phyloP scores from a whole-genome alignment of 768 basidiomycete species.

The Tylopilus subfusipes region DNA sequence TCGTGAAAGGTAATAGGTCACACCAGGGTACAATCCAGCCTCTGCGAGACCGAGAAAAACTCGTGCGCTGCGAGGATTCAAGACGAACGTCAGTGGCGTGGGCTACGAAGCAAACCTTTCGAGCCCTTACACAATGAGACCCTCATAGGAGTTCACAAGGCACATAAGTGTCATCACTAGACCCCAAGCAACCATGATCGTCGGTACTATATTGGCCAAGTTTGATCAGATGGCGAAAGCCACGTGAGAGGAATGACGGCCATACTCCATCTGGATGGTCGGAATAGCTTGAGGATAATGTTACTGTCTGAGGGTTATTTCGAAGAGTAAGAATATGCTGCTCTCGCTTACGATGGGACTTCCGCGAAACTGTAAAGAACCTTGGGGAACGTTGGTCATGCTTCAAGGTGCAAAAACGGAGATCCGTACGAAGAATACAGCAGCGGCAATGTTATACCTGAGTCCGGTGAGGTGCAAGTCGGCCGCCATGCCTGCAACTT shows the following conservation, averaged over 20 bases:
- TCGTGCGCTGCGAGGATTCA: constrained; percentile 28
- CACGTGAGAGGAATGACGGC: not conserved
- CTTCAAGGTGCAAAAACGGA: not conserved
- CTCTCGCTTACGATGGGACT: constrained; percentile 34
- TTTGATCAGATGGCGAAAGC: constrained; percentile 4
- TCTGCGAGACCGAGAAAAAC: constrained; percentile 47
- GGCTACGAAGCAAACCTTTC: not conserved
- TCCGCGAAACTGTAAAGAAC: constrained; percentile 36
- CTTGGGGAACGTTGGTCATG: constrained; percentile 12
- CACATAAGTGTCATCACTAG: constrained; percentile 38
- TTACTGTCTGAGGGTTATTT: constrained; percentile 26
- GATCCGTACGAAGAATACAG: constrained; percentile 35
- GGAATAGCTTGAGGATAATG: constrained; percentile 34
- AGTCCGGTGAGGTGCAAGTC: constrained; percentile 35
- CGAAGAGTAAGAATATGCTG: not conserved
- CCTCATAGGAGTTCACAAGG: constrained; percentile 32
- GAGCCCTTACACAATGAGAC: constrained; percentile 28
- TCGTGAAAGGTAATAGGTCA: constrained; percentile 45
- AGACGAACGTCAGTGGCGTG: not conserved
- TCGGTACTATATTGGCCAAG: constrained; percentile 32
- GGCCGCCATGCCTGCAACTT: constrained; percentile 43
- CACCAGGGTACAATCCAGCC: constrained; percentile 41
- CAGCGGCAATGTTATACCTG: constrained; percentile 37
- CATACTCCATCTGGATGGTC: constrained; percentile 36
- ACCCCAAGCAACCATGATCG: constrained; percentile 40